Base-by-base conservation (phyloP, 257 asterid species). In the Paraleonurus japonicus region DNA sequence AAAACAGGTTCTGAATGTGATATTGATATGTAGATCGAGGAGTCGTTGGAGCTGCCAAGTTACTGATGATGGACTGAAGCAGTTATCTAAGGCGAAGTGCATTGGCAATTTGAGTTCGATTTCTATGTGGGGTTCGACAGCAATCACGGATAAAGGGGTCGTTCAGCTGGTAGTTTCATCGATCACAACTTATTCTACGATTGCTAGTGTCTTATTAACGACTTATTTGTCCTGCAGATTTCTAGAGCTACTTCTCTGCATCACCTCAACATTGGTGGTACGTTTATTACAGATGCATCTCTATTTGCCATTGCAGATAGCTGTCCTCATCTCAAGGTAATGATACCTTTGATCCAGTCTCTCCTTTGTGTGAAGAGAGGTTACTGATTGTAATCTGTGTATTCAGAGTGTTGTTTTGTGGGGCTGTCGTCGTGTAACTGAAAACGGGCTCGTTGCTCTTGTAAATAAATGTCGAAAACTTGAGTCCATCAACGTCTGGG, bases 11-110 rank as follows among this genome's bases (percentile, higher is more conserved):
- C n/a, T 76, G 57, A 20, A 35, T 71, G 67, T 61, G 60, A 54
- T 65, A 59, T 45, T 64, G 57, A 64, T 80, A 47, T 79, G 63
- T 74, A 94, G 98, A 81, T 94, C 98, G 26, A 89, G 89, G 82
- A 94, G 96, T 75, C 87, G 96, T 24, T 88, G 98, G 98, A 92
- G 96, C 63, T 91, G 97, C 85, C 97, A 87, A 73, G 81, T 94
- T 71, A 90, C 95, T 1, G 98, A 94, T 75, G 68, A 81, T 22
- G 98, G 96, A 22, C 80, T 94, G 74, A 79, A 71, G 75, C 92
- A 82, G 61, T 70, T 91, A 58, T 91, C 96, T 0, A 76, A 51
- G 33, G 96, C 97, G 3, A 94, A 84, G 74, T 91, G 98, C 64
- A 82, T 91, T 43, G 72, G 81, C 78, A 90, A 86, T 47, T 81